Evolutionary conservation across 768 basidiomycete genomes (phyloP).

Genomic region (Glaciozyma antarctica): DNA sequence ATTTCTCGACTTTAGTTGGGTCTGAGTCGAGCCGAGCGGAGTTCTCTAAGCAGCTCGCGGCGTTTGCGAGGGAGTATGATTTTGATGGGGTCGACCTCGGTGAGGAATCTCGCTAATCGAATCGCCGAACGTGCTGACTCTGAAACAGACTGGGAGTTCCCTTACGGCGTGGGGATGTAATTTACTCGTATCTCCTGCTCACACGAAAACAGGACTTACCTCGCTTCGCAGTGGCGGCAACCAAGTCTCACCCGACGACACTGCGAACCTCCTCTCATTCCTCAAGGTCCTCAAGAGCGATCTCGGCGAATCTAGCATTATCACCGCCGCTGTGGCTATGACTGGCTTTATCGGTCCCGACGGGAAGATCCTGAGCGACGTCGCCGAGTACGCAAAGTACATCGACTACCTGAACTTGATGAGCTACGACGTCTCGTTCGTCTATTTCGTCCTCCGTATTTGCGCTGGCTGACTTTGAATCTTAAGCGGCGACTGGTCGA

Average conservation of each 20-base stretch:
- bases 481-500: conserved; percentile 36
- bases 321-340: conserved; percentile 69
- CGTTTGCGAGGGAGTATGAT: conserved; percentile 48
- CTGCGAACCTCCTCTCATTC: conserved; percentile 65
- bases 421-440: conserved; percentile 81
- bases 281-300: conserved; percentile 53
- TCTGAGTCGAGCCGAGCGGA: conserved; percentile 46
- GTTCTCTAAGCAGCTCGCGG: conserved; percentile 57
- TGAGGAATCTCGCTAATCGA: background rate
- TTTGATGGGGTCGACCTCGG: conserved; percentile 80
- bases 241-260: conserved; percentile 49
- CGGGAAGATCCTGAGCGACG: conserved; percentile 57
- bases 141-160: background rate
- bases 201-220: background rate
- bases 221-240: conserved; percentile 46
- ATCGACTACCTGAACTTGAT: conserved; percentile 79
- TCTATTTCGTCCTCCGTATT: conserved; percentile 50
- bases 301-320: conserved; percentile 55
- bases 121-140: background rate
- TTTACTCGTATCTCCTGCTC: background rate
- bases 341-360: conserved; percentile 56
- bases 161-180: background rate
- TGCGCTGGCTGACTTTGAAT: conserved; percentile 51
- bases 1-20: conserved; percentile 65
- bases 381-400: conserved; percentile 54